Evolutionary conservation across 257 asterid species (phyloP).

Genomic region (Salvia rosmarinus): DNA sequence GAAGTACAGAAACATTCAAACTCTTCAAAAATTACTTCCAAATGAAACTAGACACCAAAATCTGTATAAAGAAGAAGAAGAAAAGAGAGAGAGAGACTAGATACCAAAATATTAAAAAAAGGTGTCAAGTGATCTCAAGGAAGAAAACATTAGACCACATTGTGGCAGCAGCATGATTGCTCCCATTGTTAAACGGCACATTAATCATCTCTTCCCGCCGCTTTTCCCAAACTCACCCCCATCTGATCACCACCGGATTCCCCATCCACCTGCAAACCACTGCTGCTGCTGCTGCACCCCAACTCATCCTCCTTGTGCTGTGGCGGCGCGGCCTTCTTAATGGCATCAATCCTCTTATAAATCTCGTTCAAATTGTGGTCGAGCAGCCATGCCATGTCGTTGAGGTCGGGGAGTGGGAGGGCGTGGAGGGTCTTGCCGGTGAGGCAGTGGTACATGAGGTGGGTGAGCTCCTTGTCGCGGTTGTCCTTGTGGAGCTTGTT

Average conservation of each 20-base stretch:
- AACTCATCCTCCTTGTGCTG: slow-evolving; percentile 15
- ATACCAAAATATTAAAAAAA: no score
- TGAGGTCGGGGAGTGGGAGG: slow-evolving; percentile 53
- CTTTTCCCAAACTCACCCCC: slow-evolving; percentile 39
- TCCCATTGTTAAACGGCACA: slow-evolving; percentile 46
- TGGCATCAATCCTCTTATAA: slow-evolving; percentile 53
- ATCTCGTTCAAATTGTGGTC: slow-evolving; percentile 70
- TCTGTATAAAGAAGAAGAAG: background rate
- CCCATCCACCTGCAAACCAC: slow-evolving; percentile 56
- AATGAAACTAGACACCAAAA: background rate
- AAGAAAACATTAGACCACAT: slow-evolving; percentile 57
- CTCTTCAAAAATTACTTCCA: background rate
- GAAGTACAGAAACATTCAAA: background rate
- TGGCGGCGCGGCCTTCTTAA: slow-evolving; percentile 41
- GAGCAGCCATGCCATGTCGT: slow-evolving; percentile 66
- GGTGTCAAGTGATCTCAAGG: slow-evolving; percentile 30
- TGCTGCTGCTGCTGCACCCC: slow-evolving; percentile 26
- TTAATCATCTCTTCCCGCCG: slow-evolving; percentile 47
- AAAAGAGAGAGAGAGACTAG: no score
- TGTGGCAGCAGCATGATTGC: slow-evolving; percentile 27
- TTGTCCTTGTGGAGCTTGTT: slow-evolving; percentile 72
- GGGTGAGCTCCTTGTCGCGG: slow-evolving; percentile 70
- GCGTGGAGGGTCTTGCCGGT: slow-evolving; percentile 58
- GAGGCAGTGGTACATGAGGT: slow-evolving; percentile 67
- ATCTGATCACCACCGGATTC: slow-evolving; percentile 34